These are phyloP conservation scores for Metarhizium brunneum DNA, from an alignment of 2,329 filamentous ascomycete genomes.

Conservation along the genomic window DNA sequence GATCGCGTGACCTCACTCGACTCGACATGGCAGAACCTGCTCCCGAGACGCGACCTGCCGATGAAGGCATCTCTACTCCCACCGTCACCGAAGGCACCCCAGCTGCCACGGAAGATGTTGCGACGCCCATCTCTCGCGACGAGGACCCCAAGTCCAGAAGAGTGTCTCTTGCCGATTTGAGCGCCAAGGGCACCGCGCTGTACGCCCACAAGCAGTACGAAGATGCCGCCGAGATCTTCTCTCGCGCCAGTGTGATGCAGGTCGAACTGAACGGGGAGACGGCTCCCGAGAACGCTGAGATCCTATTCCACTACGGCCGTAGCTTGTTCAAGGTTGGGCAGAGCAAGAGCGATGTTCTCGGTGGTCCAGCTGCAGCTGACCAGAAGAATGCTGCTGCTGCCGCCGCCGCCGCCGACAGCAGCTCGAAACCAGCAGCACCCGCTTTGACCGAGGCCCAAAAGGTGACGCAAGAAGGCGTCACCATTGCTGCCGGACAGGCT, in stretches of 20 bases:
- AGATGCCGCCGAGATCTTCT: constrained; percentile 78
- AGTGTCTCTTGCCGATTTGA: constrained; percentile 67
- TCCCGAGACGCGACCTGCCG: constrained; percentile 12
- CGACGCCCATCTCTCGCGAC: constrained; percentile 22
- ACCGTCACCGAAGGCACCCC: constrained; percentile 7
- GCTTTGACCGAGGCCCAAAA: constrained; percentile 30
- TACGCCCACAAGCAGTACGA: constrained; percentile 87
- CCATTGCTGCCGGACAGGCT: constrained; percentile 32
- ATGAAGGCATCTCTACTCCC: constrained; percentile 6
- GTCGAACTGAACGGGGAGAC: constrained; percentile 88
- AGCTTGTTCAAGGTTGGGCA: constrained; percentile 91
- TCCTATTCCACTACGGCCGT: constrained; percentile 90
- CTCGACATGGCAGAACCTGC: constrained; percentile 13
- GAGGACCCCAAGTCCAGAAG: constrained; percentile 41
- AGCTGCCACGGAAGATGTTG: constrained; percentile 7
- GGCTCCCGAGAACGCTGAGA: constrained; percentile 80
- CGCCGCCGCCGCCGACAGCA: constrained; percentile 31
- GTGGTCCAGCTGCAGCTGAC: constrained; percentile 62
- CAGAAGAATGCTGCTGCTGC: constrained; percentile 33
- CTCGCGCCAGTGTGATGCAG: constrained; percentile 81
- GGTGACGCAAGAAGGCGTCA: constrained; percentile 36
- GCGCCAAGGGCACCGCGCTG: constrained; percentile 70
- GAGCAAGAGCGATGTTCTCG: constrained; percentile 87
- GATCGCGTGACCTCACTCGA: background rate
- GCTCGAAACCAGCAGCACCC: constrained; percentile 26